A percentile compares a stretch with the other conserved stretches of the same genome.
phyloP scores from a whole-genome alignment of 2,329 filamentous ascomycete genomes.

The Penicillium sp. region DNA sequence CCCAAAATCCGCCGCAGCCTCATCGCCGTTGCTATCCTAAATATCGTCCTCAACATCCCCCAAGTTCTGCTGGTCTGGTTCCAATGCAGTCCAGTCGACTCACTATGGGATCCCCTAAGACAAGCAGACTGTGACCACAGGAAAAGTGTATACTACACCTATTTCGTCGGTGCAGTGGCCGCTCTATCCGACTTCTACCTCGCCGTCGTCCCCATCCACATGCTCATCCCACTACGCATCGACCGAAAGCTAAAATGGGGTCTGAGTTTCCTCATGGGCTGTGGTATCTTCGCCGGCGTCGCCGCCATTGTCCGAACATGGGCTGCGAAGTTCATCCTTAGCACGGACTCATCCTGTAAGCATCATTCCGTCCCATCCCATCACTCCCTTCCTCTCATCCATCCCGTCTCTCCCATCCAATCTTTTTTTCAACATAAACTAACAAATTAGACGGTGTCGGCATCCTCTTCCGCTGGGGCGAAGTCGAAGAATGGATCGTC shows the following conservation, averaged over 20 bases:
- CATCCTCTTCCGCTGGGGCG: slow-evolving; percentile 21
- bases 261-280: slow-evolving; percentile 24
- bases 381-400: too few species aligned
- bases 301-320: slow-evolving; percentile 23
- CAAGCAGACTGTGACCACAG: slow-evolving; percentile 19
- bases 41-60: slow-evolving; percentile 23
- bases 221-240: slow-evolving; percentile 20
- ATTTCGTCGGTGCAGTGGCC: slow-evolving; percentile 20
- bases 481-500: slow-evolving; percentile 25
- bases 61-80: slow-evolving; percentile 21
- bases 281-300: slow-evolving; percentile 21
- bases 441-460: slow-evolving; percentile 15
- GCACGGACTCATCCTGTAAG: slow-evolving; percentile 20
- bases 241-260: slow-evolving; percentile 25
- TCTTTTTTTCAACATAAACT: neutral
- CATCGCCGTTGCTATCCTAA: slow-evolving; percentile 17
- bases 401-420: neutral
- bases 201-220: slow-evolving; percentile 21
- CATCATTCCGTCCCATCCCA: neutral
- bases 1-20: slow-evolving; percentile 22
- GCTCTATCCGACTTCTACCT: slow-evolving; percentile 23
- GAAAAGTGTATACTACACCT: slow-evolving; percentile 22
- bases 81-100: slow-evolving; percentile 17
- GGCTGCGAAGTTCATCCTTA: slow-evolving; percentile 20
- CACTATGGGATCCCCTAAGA: slow-evolving; percentile 19